Base-by-base conservation (phyloP, 2,329 filamentous ascomycete species). In the Exserohilum rostratum region DNA sequence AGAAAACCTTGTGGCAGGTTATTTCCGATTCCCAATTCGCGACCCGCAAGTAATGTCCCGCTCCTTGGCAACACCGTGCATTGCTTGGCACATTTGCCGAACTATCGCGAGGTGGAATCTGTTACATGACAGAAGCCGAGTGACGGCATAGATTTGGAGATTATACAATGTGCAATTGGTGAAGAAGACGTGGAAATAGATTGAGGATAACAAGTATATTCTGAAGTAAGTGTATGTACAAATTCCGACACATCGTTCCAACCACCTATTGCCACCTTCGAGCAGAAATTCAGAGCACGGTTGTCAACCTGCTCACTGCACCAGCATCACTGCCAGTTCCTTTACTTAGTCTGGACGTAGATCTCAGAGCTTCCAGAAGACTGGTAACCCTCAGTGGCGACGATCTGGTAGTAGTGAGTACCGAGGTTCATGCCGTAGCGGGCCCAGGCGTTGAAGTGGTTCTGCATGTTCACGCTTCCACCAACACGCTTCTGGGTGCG, bases 341-440 rank as follows among this genome's bases (percentile, higher is more conserved):
- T 22, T 12, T 55, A 55, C 3, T 11, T 25, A 12, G 53, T 55
- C 31, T 55, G 53, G 42, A 55, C 53, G 11, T 51, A 55, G 30
- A 55, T 55, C 29, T 51, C 48, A 13, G 53, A 51, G 48, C 40
- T 54, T 1, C 82, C 81, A 55, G 71, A 75, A 68, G 79, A 81
- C 60, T 74, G 71, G 71, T 82, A 83, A 3, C 80, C 82, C 71
- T 84, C 82, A 2, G 79, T 80, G 15, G 82, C 82, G 27, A 83
- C 72, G 51, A 84, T 82, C 50, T 57, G 54, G 50, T 57, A 57
- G 40, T 57, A 53, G 18, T 50, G 54, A 12, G 45, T 50, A 31
- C 9, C 68, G 58, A 35, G 68, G 50, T 52, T 57, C 58, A 68
- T 55, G 12, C 68, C 68, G 25, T 58, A 46, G 3, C 53, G 58